Conservation (phyloP, 495 filamentous ascomycete species). For the Choiromyces venosus region DNA sequence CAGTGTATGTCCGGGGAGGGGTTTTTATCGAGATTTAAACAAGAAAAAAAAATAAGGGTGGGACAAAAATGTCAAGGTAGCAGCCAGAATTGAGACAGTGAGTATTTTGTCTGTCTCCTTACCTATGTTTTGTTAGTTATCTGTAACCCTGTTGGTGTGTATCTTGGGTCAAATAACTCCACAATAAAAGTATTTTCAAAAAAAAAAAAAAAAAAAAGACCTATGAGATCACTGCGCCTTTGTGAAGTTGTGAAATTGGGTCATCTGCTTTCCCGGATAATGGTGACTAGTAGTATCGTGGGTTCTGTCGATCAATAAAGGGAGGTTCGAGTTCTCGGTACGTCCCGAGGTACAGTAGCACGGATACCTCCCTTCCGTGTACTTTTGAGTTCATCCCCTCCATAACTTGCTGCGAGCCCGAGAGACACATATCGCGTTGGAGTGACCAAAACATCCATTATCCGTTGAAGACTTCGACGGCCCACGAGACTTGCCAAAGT, state of each 20-base stretch:
- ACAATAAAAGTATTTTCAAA: background rate
- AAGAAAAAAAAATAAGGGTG: background rate
- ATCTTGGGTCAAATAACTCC: background rate
- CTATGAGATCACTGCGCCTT: background rate
- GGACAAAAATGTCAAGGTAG: background rate
- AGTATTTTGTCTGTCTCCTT: constrained; percentile 2
- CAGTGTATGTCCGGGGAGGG: background rate
- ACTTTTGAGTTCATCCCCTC: too few relatives aligned
- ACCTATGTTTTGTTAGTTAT: background rate
- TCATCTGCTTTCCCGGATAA: background rate
- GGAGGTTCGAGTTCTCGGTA: too few relatives aligned
- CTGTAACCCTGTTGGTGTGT: background rate
- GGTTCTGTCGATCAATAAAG: background rate
- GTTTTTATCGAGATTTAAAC: background rate
- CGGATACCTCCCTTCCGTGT: too few relatives aligned
- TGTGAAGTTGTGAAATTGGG: background rate
- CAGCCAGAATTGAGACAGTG: background rate
- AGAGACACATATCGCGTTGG: too few relatives aligned
- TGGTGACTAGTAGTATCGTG: background rate
- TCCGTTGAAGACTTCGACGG: too few relatives aligned
- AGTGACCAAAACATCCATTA: too few relatives aligned
- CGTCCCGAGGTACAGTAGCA: too few relatives aligned
- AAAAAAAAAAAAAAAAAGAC: background rate
- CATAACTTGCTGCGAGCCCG: too few relatives aligned
- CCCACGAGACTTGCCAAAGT: too few relatives aligned